Conservation (phyloP, 1,284 basidiomycete species). For the Coniophora puteana region DNA sequence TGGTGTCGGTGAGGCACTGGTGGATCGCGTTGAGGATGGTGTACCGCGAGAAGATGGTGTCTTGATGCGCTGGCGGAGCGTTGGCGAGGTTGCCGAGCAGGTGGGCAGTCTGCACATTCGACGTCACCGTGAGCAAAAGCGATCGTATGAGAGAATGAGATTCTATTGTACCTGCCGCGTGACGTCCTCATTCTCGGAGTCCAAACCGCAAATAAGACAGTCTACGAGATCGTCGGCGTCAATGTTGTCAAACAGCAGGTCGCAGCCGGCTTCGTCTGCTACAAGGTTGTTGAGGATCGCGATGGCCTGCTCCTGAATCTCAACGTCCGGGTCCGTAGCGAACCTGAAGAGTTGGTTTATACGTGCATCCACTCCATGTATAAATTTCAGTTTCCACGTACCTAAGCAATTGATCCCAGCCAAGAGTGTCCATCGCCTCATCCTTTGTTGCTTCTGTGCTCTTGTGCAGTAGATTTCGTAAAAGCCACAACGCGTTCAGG, state of each 20-base stretch:
- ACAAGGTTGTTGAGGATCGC: slow-evolving; percentile 61
- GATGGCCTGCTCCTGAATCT: slow-evolving; percentile 65
- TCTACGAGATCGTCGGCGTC: slow-evolving; percentile 41
- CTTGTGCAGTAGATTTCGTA: slow-evolving; percentile 76
- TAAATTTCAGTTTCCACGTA: too few species aligned
- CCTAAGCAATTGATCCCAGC: slow-evolving; percentile 55
- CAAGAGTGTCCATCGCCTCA: slow-evolving; percentile 59
- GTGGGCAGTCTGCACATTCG: slow-evolving; percentile 48
- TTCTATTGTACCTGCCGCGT: slow-evolving; percentile 41
- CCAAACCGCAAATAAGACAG: slow-evolving; percentile 42
- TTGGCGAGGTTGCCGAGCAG: slow-evolving; percentile 66
- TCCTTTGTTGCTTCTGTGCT: slow-evolving; percentile 55
- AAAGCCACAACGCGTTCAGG: slow-evolving; percentile 73
- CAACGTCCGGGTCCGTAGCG: slow-evolving; percentile 43
- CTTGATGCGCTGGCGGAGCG: slow-evolving; percentile 43
- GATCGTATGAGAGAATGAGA: neutral
- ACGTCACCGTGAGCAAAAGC: neutral
- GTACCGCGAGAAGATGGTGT: slow-evolving; percentile 44
- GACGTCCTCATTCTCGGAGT: slow-evolving; percentile 46
- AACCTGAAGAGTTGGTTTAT: slow-evolving; percentile 31
- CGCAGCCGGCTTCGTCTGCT: slow-evolving; percentile 57
- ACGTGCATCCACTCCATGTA: too few species aligned
- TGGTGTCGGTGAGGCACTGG: slow-evolving; percentile 52
- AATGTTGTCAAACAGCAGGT: slow-evolving; percentile 52
- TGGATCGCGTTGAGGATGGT: slow-evolving; percentile 50